Base-by-base conservation (phyloP, 768 basidiomycete species). In the Psilocybe tampanensis region DNA sequence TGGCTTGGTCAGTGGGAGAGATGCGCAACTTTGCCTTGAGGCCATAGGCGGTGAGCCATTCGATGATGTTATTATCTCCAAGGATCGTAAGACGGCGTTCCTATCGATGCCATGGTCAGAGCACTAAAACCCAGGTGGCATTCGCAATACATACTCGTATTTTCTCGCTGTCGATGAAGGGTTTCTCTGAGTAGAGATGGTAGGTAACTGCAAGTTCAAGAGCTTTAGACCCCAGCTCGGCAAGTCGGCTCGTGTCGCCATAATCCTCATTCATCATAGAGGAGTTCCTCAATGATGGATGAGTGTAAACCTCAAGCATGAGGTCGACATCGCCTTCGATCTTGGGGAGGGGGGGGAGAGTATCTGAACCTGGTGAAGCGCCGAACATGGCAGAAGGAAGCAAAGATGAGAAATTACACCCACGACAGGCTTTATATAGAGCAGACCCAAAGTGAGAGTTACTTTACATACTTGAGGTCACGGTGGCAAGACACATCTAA, bases 211-310 rank as follows among this genome's bases (percentile, higher is more conserved):
- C 76, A 60, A 86, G 72, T 33, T 82, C 73, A 34, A 89, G 71
- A 4, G 80, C 79, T 56, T 73, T 76, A 48, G 71, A 65, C 8
- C 89, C 89, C 11, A 90, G 74, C 44, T 79, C 77, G 6, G 80
- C 80, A 12, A 91, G 78, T 44, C 89, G 83, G 21, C 83, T 79
- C 19, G 76, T 77, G 62, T 85, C 83, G 11, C 86, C 85, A 61
- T 86, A 86, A 41, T 80, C 76, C 4, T 79, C 72, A 24, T 78
- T 79, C 60, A 68, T 47, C 3, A 56, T 52, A 3, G 68, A 62
- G 8, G 51, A 13, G 42, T 56, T 47, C 55, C 74, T 72, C 18
- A 81, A 61, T 2, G 81, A 76, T 26, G 66, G 68, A 52, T 86
- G 84, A 0, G 80, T 83, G 68, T 76, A 83, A 49, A 88, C 77